Conservation (phyloP, 768 basidiomycete species). For the Serendipita sp. region DNA sequence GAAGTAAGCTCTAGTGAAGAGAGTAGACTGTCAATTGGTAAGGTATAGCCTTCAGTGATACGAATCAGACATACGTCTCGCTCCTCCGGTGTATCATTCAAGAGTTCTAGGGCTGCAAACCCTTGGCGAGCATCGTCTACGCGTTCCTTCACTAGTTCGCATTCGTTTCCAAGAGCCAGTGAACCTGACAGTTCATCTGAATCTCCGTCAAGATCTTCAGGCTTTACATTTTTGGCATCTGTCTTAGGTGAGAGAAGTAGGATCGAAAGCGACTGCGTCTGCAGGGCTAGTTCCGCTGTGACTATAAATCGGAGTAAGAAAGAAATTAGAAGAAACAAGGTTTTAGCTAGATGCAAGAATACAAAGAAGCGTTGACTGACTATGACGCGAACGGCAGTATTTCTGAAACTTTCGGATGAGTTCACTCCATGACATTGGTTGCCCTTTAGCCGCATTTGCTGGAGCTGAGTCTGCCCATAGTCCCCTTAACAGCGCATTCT, state of each 20-base stretch:
- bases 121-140: conserved; percentile 40
- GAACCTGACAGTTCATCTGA: conserved; percentile 23
- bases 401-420: conserved; percentile 78
- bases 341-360: not conserved
- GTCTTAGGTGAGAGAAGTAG: conserved; percentile 22
- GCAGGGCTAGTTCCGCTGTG: conserved; percentile 41
- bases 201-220: conserved; percentile 44
- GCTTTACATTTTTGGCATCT: conserved; percentile 28
- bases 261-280: conserved; percentile 48
- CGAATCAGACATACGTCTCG: not conserved
- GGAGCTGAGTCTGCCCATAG: conserved; percentile 51
- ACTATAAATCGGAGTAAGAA: too few species aligned
- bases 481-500: conserved; percentile 53
- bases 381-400: conserved; percentile 44
- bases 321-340: too few species aligned
- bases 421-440: conserved; percentile 52
- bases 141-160: conserved; percentile 37
- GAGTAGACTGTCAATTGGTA: conserved; percentile 36
- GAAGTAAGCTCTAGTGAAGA: conserved; percentile 60
- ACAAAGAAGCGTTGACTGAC: conserved; percentile 21
- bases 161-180: conserved; percentile 41
- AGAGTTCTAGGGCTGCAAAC: conserved; percentile 37
- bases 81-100: conserved; percentile 22
- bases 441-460: conserved; percentile 41
- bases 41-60: conserved; percentile 4